Conservation (phyloP, 2,329 filamentous ascomycete genomes). For the Pseudocercospora musae region DNA sequence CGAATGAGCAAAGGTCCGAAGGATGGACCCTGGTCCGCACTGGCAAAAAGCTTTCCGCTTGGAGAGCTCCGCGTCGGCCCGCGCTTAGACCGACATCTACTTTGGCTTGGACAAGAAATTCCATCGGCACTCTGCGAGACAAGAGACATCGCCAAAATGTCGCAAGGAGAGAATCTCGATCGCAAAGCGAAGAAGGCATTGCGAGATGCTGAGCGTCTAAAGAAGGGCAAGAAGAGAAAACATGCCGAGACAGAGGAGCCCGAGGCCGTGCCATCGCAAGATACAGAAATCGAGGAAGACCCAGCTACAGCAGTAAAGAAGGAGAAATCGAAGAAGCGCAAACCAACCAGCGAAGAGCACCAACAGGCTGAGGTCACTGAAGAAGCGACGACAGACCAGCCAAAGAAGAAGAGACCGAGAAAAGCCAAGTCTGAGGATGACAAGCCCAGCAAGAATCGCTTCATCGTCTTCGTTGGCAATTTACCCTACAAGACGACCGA, state of each 20-base stretch:
- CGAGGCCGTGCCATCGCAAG: slow-evolving; percentile 14
- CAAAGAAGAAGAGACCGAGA: slow-evolving; percentile 18
- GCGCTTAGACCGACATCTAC: no score
- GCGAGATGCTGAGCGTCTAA: slow-evolving; percentile 35
- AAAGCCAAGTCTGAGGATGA: slow-evolving; percentile 9
- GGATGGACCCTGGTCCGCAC: neutral
- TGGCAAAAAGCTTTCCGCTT: neutral
- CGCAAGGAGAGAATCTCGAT: slow-evolving; percentile 27
- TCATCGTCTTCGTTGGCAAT: slow-evolving; percentile 84
- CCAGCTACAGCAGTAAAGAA: slow-evolving; percentile 20
- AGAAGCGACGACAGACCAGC: slow-evolving; percentile 17
- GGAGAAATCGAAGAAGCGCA: slow-evolving; percentile 11
- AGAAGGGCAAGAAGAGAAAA: slow-evolving; percentile 37
- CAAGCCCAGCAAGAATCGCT: slow-evolving; percentile 52
- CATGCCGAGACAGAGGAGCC: slow-evolving; percentile 24
- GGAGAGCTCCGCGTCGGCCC: neutral
- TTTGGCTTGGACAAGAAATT: neutral
- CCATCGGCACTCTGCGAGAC: neutral
- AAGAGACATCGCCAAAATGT: slow-evolving; percentile 21
- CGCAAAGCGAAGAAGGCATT: slow-evolving; percentile 37
- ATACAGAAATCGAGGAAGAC: slow-evolving; percentile 18
- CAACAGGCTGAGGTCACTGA: slow-evolving; percentile 23
- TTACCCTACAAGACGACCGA: slow-evolving; percentile 79
- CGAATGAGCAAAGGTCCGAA: no score
- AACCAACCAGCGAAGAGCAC: slow-evolving; percentile 14